Conservation (phyloP, 1,284 basidiomycete genomes). For the Phlebopus sp. region DNA sequence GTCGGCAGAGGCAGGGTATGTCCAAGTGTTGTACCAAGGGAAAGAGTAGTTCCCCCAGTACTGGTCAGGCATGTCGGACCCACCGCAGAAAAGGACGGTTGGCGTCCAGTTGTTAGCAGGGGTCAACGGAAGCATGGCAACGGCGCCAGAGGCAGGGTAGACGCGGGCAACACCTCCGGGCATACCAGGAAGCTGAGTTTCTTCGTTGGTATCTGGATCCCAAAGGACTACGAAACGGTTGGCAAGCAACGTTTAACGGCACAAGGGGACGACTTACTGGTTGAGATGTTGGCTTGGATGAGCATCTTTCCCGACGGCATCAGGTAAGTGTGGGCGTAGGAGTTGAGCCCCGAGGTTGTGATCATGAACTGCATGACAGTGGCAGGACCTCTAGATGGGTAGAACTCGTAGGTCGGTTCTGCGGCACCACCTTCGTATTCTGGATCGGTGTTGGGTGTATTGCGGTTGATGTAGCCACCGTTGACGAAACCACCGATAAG, state of each 20-base stretch:
- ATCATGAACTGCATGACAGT: constrained; percentile 76
- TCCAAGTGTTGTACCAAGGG: constrained; percentile 65
- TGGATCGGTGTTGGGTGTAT: constrained; percentile 66
- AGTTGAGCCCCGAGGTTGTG: constrained; percentile 84
- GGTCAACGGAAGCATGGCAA: constrained; percentile 88
- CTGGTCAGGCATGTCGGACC: constrained; percentile 69
- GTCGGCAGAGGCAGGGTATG: constrained; percentile 58
- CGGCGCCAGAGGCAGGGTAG: constrained; percentile 90
- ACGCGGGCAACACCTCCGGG: constrained; percentile 71
- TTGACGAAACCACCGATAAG: constrained; percentile 81
- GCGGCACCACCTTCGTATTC: constrained; percentile 61
- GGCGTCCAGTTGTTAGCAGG: constrained; percentile 86
- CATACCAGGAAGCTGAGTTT: constrained; percentile 62
- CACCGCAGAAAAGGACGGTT: constrained; percentile 88
- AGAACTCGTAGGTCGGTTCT: constrained; percentile 79
- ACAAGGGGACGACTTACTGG: constrained; percentile 45
- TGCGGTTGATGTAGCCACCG: constrained; percentile 88
- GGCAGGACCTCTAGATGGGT: constrained; percentile 60
- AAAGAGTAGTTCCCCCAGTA: constrained; percentile 73
- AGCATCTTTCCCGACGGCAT: constrained; percentile 84
- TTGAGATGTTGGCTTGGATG: constrained; percentile 82
- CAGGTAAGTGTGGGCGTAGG: constrained; percentile 85
- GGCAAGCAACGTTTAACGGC: constrained; percentile 12
- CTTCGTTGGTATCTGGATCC: constrained; percentile 57
- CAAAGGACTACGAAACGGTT: constrained; percentile 49